Evolutionary conservation across 352 stramenopile species (phyloP).

Genomic region (Phytophthora megakarya): DNA sequence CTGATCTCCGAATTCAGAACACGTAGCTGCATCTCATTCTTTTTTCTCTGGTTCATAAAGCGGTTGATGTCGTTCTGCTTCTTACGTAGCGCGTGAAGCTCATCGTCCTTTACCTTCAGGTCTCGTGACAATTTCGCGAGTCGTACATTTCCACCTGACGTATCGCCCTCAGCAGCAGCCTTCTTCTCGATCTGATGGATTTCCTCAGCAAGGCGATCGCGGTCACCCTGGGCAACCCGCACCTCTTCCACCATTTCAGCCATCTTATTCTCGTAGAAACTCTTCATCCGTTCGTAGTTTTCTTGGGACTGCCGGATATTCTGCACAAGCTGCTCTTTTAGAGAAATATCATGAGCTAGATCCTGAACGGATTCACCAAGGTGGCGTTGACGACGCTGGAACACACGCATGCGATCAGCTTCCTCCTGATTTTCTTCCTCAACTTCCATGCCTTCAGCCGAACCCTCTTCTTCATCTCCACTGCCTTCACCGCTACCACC

Average conservation of each 20-base stretch:
- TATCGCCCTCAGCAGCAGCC: constrained; percentile 59
- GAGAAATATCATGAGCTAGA: constrained; percentile 80
- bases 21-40: constrained; percentile 85
- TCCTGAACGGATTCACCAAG: constrained; percentile 83
- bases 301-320: constrained; percentile 80
- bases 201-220: constrained; percentile 77
- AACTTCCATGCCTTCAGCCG: constrained; percentile 42
- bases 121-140: constrained; percentile 74
- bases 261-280: constrained; percentile 86
- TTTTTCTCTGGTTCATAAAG: constrained; percentile 86
- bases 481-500: constrained; percentile 45
- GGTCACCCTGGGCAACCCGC: constrained; percentile 58
- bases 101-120: constrained; percentile 80
- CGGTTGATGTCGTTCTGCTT: constrained; percentile 86
- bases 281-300: constrained; percentile 85
- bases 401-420: constrained; percentile 79
- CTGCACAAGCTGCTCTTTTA: constrained; percentile 86
- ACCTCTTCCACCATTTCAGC: constrained; percentile 82
- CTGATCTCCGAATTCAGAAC: constrained; percentile 81
- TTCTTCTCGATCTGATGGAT: constrained; percentile 77
- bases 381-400: constrained; percentile 78
- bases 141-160: constrained; percentile 51
- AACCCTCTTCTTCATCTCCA: constrained; percentile 40
- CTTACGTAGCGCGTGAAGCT: constrained; percentile 72
- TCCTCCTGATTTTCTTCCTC: constrained; percentile 66